phyloP scores from a whole-genome alignment of 768 basidiomycete species.

The Suillus paluster region DNA sequence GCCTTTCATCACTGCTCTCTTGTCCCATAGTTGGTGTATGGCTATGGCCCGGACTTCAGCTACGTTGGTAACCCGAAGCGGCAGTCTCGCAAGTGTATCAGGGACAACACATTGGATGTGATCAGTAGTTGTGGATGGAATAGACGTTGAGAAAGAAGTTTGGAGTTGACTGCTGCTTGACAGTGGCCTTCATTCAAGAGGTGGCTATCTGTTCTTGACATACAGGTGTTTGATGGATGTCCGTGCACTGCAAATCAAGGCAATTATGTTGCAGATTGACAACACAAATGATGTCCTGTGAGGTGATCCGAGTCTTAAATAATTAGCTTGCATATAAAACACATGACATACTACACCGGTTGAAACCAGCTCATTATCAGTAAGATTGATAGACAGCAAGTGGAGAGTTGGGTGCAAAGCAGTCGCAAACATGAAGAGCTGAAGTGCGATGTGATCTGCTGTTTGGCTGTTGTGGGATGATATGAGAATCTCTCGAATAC shows the following conservation, averaged over 20 bases:
- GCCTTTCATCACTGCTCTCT: not conserved
- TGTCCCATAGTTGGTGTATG: slow-evolving; percentile 1
- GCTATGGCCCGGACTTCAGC: not conserved
- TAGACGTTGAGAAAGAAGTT: slow-evolving; percentile 7
- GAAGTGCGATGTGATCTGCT: not conserved
- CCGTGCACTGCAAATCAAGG: slow-evolving; percentile 9
- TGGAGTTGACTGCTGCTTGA: too few relatives aligned
- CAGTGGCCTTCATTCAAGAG: too few relatives aligned
- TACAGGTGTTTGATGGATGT: not conserved
- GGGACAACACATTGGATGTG: not conserved
- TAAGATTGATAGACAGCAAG: slow-evolving; percentile 5
- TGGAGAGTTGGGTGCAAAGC: slow-evolving; percentile 4
- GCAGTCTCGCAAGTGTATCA: not conserved
- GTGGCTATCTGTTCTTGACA: not conserved
- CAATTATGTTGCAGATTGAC: slow-evolving; percentile 16
- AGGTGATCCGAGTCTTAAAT: not conserved
- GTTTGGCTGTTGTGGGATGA: too few relatives aligned
- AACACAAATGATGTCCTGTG: slow-evolving; percentile 10
- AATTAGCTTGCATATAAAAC: not conserved
- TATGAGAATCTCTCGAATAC: too few relatives aligned
- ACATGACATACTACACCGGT: not conserved
- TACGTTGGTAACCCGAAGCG: not conserved
- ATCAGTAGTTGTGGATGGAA: slow-evolving; percentile 9
- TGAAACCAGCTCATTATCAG: not conserved
- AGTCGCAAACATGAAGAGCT: slow-evolving; percentile 3